Percentiles rank a stretch among this genome's conserved stretches.
phyloP scores from a whole-genome alignment of 2,329 filamentous ascomycete genomes.

The Colletotrichum euphorbiae region DNA sequence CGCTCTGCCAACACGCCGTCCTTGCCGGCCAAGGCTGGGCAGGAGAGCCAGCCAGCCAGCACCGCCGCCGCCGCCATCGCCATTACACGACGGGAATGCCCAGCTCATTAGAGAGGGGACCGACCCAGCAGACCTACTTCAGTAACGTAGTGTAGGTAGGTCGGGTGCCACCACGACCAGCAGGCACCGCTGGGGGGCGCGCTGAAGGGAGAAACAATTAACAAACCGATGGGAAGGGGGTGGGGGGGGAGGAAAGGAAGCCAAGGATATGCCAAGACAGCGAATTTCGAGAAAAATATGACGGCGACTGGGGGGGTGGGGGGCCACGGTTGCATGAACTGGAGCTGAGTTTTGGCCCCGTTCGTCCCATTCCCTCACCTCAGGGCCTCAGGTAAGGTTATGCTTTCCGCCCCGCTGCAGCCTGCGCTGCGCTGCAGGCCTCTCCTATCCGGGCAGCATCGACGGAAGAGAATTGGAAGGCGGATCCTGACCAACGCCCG shows the following conservation, averaged over 20 bases:
- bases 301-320: constrained; percentile 12
- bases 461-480: neutral
- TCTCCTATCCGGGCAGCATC: too few species aligned
- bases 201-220: constrained; percentile 16
- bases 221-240: constrained; percentile 17
- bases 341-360: neutral
- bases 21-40: constrained; percentile 39
- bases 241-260: constrained; percentile 22
- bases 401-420: constrained; percentile 4
- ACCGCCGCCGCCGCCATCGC: neutral
- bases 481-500: neutral
- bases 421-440: neutral
- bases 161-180: neutral
- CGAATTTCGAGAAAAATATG: constrained; percentile 34
- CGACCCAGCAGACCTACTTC: neutral
- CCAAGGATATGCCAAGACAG: constrained; percentile 38
- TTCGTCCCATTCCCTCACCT: neutral
- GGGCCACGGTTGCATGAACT: constrained; percentile 27
- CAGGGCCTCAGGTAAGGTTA: neutral
- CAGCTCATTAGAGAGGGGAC: neutral
- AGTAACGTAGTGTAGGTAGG: neutral
- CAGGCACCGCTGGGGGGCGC: neutral
- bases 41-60: constrained; percentile 5
- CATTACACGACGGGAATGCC: neutral
- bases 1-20: constrained; percentile 36